Conservation (phyloP, 345 rosid species). For the Linum lewisii region DNA sequence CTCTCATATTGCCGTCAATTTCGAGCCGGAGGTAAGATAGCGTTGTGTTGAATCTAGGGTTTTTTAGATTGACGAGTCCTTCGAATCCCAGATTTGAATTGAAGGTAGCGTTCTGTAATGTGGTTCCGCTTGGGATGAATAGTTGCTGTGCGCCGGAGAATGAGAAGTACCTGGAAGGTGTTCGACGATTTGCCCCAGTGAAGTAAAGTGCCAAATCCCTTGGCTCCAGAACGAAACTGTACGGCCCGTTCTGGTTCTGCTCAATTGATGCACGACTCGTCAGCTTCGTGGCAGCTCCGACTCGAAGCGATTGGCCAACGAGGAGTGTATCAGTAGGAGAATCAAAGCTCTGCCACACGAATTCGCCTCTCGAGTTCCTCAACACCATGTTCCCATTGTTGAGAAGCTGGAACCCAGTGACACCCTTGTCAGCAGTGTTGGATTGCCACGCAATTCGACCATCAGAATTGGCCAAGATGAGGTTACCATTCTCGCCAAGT, state of each 20-base stretch:
- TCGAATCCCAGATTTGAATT: conserved; percentile 14
- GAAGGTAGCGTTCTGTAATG: conserved; percentile 16
- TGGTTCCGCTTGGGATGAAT: neutral
- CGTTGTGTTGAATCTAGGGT: conserved; percentile 39
- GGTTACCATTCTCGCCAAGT: conserved; percentile 44
- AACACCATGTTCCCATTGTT: conserved; percentile 59
- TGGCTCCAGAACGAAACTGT: conserved; percentile 12
- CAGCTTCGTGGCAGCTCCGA: conserved; percentile 4
- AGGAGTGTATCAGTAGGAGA: conserved; percentile 14
- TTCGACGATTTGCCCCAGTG: neutral
- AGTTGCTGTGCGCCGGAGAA: neutral
- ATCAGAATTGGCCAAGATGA: conserved; percentile 43
- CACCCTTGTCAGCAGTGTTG: conserved; percentile 50
- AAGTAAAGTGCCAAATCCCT: conserved; percentile 14
- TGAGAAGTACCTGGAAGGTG: neutral
- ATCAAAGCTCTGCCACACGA: conserved; percentile 38
- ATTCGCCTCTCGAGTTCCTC: conserved; percentile 29
- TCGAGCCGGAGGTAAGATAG: conserved; percentile 31
- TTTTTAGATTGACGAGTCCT: neutral
- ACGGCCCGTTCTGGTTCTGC: neutral
- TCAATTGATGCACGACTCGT: conserved; percentile 5
- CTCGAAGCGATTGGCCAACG: conserved; percentile 11
- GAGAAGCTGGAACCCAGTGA: conserved; percentile 38
- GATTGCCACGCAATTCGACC: conserved; percentile 56
- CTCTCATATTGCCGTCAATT: conserved; percentile 43